phyloP scores from a whole-genome alignment of 73 alveolate species.

The Paramecium primaurelia region DNA sequence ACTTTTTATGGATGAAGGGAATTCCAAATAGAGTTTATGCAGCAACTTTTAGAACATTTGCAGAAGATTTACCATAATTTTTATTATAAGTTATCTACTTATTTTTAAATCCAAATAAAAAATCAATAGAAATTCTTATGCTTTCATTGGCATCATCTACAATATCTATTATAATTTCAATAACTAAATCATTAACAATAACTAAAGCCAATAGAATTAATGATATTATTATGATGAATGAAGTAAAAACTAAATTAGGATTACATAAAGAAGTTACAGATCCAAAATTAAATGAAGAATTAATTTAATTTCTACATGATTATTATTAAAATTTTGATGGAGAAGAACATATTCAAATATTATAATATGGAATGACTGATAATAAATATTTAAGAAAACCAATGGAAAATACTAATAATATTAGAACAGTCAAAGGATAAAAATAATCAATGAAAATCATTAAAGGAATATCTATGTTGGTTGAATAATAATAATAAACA shows the following conservation, averaged over 20 bases:
- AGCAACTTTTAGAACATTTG: slow-evolving; percentile 43
- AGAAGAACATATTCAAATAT: background rate
- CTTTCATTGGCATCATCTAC: slow-evolving; percentile 36
- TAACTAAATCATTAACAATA: slow-evolving; percentile 26
- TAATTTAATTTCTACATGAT: slow-evolving; percentile 31
- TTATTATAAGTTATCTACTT: background rate
- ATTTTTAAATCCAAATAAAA: slow-evolving; percentile 18
- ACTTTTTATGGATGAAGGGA: slow-evolving; percentile 31
- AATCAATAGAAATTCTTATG: background rate
- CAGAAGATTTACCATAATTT: slow-evolving; percentile 42
- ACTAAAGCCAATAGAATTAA: slow-evolving; percentile 43
- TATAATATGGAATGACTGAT: background rate
- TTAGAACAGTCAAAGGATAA: background rate
- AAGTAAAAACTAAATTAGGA: background rate
- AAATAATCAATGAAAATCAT: background rate
- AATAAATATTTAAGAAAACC: background rate
- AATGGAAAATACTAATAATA: background rate
- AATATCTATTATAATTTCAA: background rate
- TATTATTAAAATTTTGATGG: slow-evolving; percentile 42
- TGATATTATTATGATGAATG: slow-evolving; percentile 35
- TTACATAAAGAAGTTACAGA: background rate
- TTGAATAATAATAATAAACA: background rate
- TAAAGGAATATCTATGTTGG: slow-evolving; percentile 4
- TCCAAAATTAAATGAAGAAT: slow-evolving; percentile 5
- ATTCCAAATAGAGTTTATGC: slow-evolving; percentile 45